phyloP scores from a whole-genome alignment of 2,329 filamentous ascomycete genomes.

The Fusarium sp. region DNA sequence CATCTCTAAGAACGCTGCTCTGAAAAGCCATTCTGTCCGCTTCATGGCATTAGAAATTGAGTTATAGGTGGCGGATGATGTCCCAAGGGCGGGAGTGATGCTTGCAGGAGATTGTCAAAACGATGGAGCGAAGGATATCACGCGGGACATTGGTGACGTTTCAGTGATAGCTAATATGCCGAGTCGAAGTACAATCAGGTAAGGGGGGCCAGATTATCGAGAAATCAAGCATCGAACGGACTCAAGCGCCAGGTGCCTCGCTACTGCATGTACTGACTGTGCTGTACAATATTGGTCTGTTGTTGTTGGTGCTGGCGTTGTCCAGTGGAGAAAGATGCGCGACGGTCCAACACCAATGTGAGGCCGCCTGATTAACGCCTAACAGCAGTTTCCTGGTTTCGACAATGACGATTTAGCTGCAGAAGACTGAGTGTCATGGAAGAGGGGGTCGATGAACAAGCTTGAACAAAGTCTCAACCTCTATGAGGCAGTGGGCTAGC shows the following conservation, averaged over 20 bases:
- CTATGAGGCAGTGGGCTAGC: background rate
- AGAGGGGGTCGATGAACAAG: background rate
- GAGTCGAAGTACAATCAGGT: background rate
- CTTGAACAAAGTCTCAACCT: background rate
- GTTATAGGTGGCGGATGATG: background rate
- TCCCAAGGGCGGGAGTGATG: background rate
- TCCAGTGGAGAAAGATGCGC: slow-evolving; percentile 2
- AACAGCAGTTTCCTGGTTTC: slow-evolving; percentile 7
- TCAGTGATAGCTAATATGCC: background rate
- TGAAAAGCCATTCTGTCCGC: slow-evolving; percentile 58
- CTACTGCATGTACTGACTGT: background rate
- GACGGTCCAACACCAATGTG: slow-evolving; percentile 10
- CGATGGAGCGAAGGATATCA: background rate
- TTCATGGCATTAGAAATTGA: slow-evolving; percentile 36
- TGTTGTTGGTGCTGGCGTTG: slow-evolving; percentile 6
- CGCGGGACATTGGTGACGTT: slow-evolving; percentile 6
- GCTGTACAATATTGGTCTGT: slow-evolving; percentile 3
- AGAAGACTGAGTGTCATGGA: background rate
- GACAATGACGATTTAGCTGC: background rate
- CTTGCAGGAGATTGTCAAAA: background rate
- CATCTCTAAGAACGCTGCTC: slow-evolving; percentile 63
- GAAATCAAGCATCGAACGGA: background rate
- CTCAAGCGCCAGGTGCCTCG: slow-evolving; percentile 2
- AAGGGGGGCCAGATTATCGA: background rate
- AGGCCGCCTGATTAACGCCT: slow-evolving; percentile 4